Conservation (phyloP, 768 basidiomycete genomes). For the Leccinum variicolor region DNA sequence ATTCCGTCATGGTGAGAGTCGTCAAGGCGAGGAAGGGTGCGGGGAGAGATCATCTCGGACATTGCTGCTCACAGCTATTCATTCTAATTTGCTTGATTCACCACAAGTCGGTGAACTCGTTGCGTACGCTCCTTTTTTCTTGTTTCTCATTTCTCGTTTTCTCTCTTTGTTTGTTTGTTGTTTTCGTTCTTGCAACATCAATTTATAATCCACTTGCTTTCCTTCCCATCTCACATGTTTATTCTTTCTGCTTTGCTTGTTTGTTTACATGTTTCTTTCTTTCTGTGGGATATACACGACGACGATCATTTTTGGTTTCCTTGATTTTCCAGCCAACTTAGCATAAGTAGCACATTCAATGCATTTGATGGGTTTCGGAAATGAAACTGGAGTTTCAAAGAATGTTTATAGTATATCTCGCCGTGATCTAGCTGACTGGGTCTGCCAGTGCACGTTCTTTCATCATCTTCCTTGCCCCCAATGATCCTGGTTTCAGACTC, state of each 20-base stretch:
- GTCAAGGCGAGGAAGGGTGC: not conserved
- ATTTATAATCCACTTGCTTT: not conserved
- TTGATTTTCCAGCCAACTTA: not conserved
- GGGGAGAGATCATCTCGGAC: not conserved
- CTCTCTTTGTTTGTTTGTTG: not conserved
- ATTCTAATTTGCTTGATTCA: not conserved
- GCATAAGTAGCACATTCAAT: not conserved
- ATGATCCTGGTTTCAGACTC: no score
- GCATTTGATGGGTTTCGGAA: not conserved
- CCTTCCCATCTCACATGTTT: not conserved
- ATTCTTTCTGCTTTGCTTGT: not conserved
- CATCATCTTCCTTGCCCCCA: no score
- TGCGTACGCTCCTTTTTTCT: conserved; percentile 18
- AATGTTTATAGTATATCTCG: not conserved
- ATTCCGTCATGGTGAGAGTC: conserved; percentile 2
- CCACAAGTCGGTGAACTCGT: conserved; percentile 12
- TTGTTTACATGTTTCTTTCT: not conserved
- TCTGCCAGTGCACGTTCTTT: no score
- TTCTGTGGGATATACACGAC: conserved; percentile 8
- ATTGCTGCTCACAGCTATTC: not conserved
- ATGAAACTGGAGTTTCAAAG: not conserved
- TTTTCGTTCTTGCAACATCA: not conserved
- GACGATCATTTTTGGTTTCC: conserved; percentile 5
- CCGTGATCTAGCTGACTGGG: no score
- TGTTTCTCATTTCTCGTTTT: not conserved